These are phyloP conservation scores for Cymbopogon flexuosus DNA, from an alignment of 202 grass and related monocot genomes.

Conservation along the genomic window DNA sequence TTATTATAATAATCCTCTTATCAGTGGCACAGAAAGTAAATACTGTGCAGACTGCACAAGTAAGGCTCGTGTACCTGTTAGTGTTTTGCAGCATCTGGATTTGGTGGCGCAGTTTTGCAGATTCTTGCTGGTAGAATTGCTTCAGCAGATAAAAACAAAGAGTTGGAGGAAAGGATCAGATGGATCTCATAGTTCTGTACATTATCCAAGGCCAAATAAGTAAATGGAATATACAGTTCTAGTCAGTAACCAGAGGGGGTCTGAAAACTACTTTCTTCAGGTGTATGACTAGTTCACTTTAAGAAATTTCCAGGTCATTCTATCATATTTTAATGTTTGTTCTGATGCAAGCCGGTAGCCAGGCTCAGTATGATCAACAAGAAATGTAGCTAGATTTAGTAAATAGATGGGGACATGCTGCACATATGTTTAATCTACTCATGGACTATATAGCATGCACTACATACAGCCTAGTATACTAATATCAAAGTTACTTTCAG, in stretches of 20 bases:
- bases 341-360: neutral
- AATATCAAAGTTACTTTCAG: neutral
- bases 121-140: constrained; percentile 95
- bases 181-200: neutral
- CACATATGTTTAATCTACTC: neutral
- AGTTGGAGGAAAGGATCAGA: neutral
- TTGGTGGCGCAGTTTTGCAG: constrained; percentile 59
- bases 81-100: constrained; percentile 85
- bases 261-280: neutral
- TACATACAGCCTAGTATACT: neutral
- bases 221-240: neutral
- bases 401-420: neutral
- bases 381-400: neutral
- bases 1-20: neutral
- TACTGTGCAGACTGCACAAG: neutral
- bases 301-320: neutral
- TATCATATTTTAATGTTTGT: neutral
- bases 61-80: constrained; percentile 50
- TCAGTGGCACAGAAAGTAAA: neutral
- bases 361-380: neutral
- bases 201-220: neutral
- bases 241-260: neutral
- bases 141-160: constrained; percentile 38
- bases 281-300: neutral
- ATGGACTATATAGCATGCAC: neutral